Conservation (phyloP, 805 yeast genomes). For the Lachancea mirantina region DNA sequence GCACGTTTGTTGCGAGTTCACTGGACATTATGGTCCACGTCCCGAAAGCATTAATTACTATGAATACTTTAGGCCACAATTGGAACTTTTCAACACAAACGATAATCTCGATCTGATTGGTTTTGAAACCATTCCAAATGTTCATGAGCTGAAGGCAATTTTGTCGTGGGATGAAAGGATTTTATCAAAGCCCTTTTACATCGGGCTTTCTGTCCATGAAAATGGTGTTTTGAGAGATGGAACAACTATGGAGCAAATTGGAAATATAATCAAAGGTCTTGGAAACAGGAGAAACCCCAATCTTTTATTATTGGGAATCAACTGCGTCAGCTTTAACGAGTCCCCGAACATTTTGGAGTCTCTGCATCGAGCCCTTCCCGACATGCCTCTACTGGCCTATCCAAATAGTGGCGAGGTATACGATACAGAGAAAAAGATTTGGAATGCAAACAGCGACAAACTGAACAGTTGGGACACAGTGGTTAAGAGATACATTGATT, state of each 20-base stretch:
- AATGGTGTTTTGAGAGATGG: constrained; percentile 40
- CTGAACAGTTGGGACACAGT: constrained; percentile 33
- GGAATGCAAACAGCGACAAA: constrained; percentile 17
- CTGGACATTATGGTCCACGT: constrained; percentile 50
- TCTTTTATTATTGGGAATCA: constrained; percentile 4
- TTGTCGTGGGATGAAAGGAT: constrained; percentile 25
- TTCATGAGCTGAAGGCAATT: constrained; percentile 45
- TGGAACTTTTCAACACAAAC: constrained; percentile 41
- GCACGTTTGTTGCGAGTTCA: constrained; percentile 52
- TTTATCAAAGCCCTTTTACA: constrained; percentile 35
- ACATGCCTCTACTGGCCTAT: constrained; percentile 28
- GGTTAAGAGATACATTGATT: constrained; percentile 35
- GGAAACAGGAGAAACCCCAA: background rate
- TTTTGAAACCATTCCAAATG: constrained; percentile 62
- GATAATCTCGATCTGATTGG: constrained; percentile 46
- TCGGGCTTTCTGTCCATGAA: constrained; percentile 33
- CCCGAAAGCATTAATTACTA: constrained; percentile 17
- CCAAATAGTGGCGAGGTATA: constrained; percentile 73
- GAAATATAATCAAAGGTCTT: constrained; percentile 1
- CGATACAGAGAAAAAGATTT: constrained; percentile 39
- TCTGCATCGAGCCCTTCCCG: constrained; percentile 1
- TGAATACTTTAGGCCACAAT: constrained; percentile 20
- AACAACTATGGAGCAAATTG: constrained; percentile 18
- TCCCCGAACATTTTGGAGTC: background rate
- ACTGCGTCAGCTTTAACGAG: constrained; percentile 4